Percentiles rank a stretch among this genome's conserved stretches.
Conservation (phyloP, 169 alveolate genomes). For the Cyclospora cayetanensis region DNA sequence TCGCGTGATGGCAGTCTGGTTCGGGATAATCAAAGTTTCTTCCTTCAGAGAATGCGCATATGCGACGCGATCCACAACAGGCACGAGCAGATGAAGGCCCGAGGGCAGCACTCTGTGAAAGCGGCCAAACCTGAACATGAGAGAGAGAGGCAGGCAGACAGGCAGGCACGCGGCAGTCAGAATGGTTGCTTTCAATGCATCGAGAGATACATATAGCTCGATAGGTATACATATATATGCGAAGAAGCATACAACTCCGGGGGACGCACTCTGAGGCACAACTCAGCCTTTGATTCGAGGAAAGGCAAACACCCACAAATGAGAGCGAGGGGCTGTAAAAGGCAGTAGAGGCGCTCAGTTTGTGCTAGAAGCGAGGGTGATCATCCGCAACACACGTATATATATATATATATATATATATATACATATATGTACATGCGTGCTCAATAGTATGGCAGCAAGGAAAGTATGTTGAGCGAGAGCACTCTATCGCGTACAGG, state of each 20-base stretch:
- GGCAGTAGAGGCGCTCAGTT: neutral
- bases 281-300: neutral
- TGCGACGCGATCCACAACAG: constrained; percentile 92
- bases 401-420: neutral
- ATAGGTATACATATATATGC: neutral
- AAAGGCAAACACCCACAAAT: neutral
- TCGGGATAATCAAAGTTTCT: constrained; percentile 91
- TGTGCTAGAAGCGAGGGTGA: neutral
- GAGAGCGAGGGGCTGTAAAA: neutral
- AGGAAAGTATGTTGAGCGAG: neutral
- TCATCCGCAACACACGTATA: neutral
- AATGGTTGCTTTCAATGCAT: neutral
- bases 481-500: neutral
- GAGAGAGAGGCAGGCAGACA: neutral
- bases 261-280: too few relatives aligned
- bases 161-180: neutral
- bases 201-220: neutral
- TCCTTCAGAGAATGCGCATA: constrained; percentile 94
- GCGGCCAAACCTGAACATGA: constrained; percentile 87
- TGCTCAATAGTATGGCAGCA: neutral
- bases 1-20: constrained; percentile 94
- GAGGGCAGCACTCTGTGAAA: constrained; percentile 88
- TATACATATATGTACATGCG: neutral
- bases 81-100: constrained; percentile 92
- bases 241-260: neutral